Conservation (phyloP, 352 stramenopile species). For the Phytopythium litorale region DNA sequence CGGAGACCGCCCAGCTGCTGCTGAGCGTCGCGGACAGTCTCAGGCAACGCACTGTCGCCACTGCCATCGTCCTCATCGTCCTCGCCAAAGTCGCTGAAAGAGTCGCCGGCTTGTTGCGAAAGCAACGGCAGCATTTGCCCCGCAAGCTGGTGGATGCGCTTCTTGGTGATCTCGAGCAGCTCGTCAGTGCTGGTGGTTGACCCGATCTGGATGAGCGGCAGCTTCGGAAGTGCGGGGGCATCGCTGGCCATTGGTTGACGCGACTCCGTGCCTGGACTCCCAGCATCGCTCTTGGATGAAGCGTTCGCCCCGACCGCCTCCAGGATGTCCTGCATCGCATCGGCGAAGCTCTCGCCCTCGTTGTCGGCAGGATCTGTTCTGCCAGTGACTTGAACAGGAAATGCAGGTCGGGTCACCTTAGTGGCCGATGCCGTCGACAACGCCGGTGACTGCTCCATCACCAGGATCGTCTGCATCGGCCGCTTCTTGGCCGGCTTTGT, state of each 20-base stretch:
- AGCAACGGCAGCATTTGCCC: conserved; percentile 18
- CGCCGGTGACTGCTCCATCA: neutral
- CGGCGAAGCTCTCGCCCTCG: conserved; percentile 14
- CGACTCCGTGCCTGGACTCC: neutral
- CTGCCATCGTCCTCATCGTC: conserved; percentile 21
- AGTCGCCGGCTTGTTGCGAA: conserved; percentile 20
- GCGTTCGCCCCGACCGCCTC: conserved; percentile 8
- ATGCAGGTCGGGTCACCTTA: neutral
- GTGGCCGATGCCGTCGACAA: neutral
- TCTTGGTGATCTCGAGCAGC: conserved; percentile 44
- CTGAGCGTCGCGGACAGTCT: neutral
- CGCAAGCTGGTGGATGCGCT: conserved; percentile 32
- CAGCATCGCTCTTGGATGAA: neutral
- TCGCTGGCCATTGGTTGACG: neutral
- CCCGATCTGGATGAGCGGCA: conserved; percentile 36
- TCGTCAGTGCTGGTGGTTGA: conserved; percentile 47
- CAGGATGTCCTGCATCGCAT: conserved; percentile 22
- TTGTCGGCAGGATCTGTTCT: neutral
- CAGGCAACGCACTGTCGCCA: neutral
- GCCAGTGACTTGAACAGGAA: neutral
- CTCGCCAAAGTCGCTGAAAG: conserved; percentile 45
- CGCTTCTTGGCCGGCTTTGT: conserved; percentile 1
- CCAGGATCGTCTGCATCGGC: neutral
- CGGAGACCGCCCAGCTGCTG: conserved; percentile 22
- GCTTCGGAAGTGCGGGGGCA: neutral